Conservation (phyloP, 352 stramenopile species). For the Phytophthora constricta region DNA sequence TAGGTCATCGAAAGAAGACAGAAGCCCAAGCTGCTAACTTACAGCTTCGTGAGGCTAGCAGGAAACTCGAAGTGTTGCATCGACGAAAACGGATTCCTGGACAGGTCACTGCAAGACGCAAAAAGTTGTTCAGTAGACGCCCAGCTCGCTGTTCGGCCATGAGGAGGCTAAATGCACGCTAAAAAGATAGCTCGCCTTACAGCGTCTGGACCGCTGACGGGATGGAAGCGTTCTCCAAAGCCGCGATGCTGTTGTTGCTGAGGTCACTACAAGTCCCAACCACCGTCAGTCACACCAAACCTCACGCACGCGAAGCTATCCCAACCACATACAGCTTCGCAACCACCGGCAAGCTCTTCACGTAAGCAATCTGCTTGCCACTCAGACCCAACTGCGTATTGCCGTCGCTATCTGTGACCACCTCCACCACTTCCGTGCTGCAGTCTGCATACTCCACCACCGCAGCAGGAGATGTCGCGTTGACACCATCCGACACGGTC, state of each 20-base stretch:
- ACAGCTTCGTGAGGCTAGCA: slow-evolving; percentile 39
- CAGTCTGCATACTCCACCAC: slow-evolving; percentile 33
- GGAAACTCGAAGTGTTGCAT: slow-evolving; percentile 34
- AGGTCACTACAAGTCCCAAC: slow-evolving; percentile 35
- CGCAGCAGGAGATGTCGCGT: slow-evolving; percentile 16
- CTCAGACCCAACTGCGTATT: slow-evolving; percentile 33
- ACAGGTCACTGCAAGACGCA: slow-evolving; percentile 48
- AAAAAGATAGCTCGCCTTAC: no score
- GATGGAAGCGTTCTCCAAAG: slow-evolving; percentile 33
- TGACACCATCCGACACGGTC: slow-evolving; percentile 23
- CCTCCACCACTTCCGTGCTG: slow-evolving; percentile 28
- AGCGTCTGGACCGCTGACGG: slow-evolving; percentile 33
- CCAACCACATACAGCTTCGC: slow-evolving; percentile 29
- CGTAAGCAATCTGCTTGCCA: slow-evolving; percentile 29
- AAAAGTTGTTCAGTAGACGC: no score
- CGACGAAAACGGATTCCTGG: slow-evolving; percentile 41
- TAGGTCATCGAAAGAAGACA: not conserved
- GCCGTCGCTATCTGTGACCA: slow-evolving; percentile 11
- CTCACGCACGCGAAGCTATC: not conserved
- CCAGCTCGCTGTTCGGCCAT: no score
- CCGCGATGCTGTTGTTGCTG: slow-evolving; percentile 40
- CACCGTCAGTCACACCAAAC: not conserved
- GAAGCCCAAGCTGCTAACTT: slow-evolving; percentile 2
- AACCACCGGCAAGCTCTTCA: slow-evolving; percentile 43
- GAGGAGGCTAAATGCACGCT: no score